phyloP scores from a whole-genome alignment of 1,139 yeast species.

The Hyphopichia burtonii region DNA sequence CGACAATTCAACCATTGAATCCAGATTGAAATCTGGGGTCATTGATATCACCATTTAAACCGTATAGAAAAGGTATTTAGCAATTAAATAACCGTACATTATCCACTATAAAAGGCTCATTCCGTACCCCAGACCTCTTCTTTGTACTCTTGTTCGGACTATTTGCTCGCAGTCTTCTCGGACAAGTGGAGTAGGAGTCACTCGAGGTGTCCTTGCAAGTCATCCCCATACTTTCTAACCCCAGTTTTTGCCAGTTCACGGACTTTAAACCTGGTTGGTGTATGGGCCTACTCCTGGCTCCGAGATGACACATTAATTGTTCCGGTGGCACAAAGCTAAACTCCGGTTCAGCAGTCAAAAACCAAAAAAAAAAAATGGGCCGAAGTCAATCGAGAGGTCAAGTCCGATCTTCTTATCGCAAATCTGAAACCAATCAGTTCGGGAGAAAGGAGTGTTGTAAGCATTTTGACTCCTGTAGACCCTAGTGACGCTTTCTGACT shows the following conservation, averaged over 20 bases:
- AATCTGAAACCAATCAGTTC: not conserved
- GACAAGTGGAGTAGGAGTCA: too few species aligned
- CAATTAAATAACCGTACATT: not conserved
- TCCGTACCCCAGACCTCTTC: too few species aligned
- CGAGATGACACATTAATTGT: too few species aligned
- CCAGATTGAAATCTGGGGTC: slow-evolving; percentile 32
- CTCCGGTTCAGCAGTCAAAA: not conserved
- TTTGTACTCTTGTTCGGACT: too few species aligned
- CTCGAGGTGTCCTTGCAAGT: too few species aligned
- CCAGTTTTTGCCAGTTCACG: not conserved
- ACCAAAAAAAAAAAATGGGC: too few species aligned
- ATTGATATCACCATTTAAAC: not conserved
- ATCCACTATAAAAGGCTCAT: not conserved
- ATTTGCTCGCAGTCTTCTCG: not conserved
- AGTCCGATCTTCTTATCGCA: not conserved
- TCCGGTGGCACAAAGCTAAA: not conserved
- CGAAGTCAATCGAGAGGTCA: too few species aligned
- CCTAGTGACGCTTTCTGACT: not conserved
- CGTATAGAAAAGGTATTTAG: too few species aligned
- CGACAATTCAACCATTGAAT: slow-evolving; percentile 25
- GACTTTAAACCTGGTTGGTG: not conserved
- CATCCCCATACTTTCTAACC: too few species aligned
- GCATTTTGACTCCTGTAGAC: not conserved
- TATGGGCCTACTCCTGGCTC: too few species aligned
- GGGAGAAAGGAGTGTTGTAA: not conserved